Evolutionary conservation across 1,284 basidiomycete species (phyloP), one percentile per base, ranked within the genome.

Genomic region (Leccinum huronense): DNA sequence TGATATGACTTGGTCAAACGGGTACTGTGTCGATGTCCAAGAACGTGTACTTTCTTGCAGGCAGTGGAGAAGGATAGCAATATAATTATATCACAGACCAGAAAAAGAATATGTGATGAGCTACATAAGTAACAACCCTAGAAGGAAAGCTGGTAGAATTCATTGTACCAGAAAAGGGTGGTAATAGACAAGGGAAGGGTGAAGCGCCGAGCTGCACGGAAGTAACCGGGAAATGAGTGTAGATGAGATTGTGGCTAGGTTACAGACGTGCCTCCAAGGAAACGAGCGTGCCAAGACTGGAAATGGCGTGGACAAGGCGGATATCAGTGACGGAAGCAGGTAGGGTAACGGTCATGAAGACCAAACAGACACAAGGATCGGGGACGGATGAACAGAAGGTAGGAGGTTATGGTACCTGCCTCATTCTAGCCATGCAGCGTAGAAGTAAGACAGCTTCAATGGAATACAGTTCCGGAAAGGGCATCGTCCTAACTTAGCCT

Each of bases 1-100:
- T 90, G 83, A 79, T 82, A 65, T 75, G 73, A 63, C 59, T n/a
- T 57, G 34, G 31, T 19, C 13, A 38, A 55, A 59, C 23, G 27
- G 58, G 48, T n/a, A 36, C 33, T 59, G 36, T 23, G 36, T 34
- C 34, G 16, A 19, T 38, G 19, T 14, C n/a, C 34, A 53, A 48
- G 11, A 13, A 40, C 23, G 16, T 33, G 53, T 55, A 57, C 16
- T 53, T 40, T 13, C 57, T 60, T 61, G 45, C 60, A 57, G 42
- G 42, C 53, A 54, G 55, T 61, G 57, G 56, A 36, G 42, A 64
- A 66, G 58, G 67, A 71, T 60, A 75, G 70, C 67, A 76, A 69
- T 71, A 73, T 75, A 67, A 72, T 74, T 72, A 73, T 76, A 75
- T 72, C 75, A 75, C 76, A 75, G 59, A 68, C 70, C 55, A 31